Base-by-base conservation (phyloP, 2,329 filamentous ascomycete species). In the Malbranchea cinnamomea region DNA sequence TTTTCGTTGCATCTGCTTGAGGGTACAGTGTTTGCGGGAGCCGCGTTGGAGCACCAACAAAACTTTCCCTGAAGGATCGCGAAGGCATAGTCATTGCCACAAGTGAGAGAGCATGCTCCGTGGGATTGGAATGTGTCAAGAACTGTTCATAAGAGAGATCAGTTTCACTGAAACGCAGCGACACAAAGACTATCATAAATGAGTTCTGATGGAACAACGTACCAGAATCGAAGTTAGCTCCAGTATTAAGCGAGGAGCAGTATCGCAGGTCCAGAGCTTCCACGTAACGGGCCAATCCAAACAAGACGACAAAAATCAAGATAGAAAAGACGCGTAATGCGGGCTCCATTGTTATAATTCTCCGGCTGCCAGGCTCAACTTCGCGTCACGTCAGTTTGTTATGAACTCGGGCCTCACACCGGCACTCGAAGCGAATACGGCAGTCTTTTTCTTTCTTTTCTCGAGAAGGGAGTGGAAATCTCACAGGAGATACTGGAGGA, bases 21-120 rank as follows among this genome's bases (percentile, higher is more conserved):
- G 26, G 44, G 49, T 5, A 49, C 48, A 5, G 48, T 52, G 21
- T 48, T 36, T 5, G 50, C 47, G 2, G 62, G 62, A 8, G 46
- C 48, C 30, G 60, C 55, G 35, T 65, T 56, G 6, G 61, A 59
- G 41, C 62, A 65, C 61, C 62, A 65, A 42, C 62, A 65, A 11
- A 47, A 44, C 31, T 57, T 51, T n/a, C 47, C 55, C 39, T 60
- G 58, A 6, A 64, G 33, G 21, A 65, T 48, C 9, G 53, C 61
- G 34, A 62, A 59, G 3, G 59, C 60, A 39, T 60, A 65, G 18
- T 50, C 43, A 13, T 40, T 41, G 22, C 42, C 41, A 41, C 62
- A 65, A 19, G 48, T 50, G 1, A 37, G 29, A 23, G 45, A 28
- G 37, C 62, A 65, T 4, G 44, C 43, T 33, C 62, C 62, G 36